phyloP scores from a whole-genome alignment of 2,329 filamentous ascomycete species.

The Fusarium anguioides region DNA sequence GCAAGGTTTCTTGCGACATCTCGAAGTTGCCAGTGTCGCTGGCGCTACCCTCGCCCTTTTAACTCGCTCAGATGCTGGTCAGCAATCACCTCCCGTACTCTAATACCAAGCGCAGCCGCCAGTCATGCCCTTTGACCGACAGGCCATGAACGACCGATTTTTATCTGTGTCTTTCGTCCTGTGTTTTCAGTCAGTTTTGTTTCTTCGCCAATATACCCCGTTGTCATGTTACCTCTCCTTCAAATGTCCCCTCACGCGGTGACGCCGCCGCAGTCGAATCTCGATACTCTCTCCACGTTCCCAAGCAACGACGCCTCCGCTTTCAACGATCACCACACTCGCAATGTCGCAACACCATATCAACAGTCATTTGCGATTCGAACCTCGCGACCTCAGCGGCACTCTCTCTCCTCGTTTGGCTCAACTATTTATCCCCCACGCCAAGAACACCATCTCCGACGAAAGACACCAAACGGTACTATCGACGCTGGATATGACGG shows the following conservation, averaged over 20 bases:
- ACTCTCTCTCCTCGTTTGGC: conserved; percentile 21
- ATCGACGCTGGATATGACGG: conserved; percentile 92
- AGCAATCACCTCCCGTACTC: conserved; percentile 39
- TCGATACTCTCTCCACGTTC: conserved; percentile 50
- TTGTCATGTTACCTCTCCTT: conserved; percentile 62
- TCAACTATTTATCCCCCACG: conserved; percentile 44
- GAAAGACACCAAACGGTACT: conserved; percentile 95
- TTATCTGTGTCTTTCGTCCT: conserved; percentile 45
- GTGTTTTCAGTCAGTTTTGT: conserved; percentile 41
- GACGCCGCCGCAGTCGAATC: conserved; percentile 55
- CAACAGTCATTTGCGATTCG: conserved; percentile 50
- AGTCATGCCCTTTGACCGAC: conserved; percentile 55
- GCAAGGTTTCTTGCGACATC: conserved; percentile 12
- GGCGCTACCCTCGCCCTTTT: conserved; percentile 43
- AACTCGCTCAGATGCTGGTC: conserved; percentile 55
- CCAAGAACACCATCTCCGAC: conserved; percentile 81
- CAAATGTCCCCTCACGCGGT: conserved; percentile 64
- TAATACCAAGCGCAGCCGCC: conserved; percentile 32
- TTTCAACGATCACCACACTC: conserved; percentile 43
- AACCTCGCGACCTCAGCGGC: conserved; percentile 46
- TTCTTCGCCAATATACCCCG: conserved; percentile 43
- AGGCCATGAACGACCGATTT: conserved; percentile 55
- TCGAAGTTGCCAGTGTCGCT: conserved; percentile 27
- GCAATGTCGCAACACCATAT: conserved; percentile 42
- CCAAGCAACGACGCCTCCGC: conserved; percentile 31